Percentiles rank a stretch among this genome's conserved stretches.
phyloP scores from a whole-genome alignment of 2,329 filamentous ascomycete genomes.

The Tolypocladium ophioglossoides region DNA sequence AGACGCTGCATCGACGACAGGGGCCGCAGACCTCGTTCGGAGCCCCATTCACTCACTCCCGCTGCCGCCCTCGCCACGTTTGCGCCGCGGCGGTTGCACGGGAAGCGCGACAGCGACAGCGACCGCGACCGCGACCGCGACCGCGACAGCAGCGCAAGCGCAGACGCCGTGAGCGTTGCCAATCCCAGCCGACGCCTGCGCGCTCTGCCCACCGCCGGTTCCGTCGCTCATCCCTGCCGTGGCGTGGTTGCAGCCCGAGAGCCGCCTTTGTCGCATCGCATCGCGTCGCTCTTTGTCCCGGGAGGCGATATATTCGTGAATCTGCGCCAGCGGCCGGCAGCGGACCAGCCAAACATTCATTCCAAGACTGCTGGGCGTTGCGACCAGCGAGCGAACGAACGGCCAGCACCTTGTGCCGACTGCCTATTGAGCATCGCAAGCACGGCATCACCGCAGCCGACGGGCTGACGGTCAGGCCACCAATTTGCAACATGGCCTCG shows the following conservation, averaged over 20 bases:
- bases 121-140: not conserved
- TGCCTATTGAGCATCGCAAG: no score
- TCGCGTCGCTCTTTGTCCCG: not conserved
- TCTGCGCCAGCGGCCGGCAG: not conserved
- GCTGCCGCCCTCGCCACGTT: not conserved
- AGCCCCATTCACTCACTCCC: not conserved
- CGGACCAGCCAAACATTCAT: not conserved
- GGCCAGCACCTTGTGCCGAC: not conserved
- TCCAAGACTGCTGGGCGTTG: not conserved
- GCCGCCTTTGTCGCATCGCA: not conserved
- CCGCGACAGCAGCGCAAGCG: not conserved
- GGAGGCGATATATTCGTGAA: not conserved
- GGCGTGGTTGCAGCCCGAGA: not conserved
- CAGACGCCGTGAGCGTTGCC: no score
- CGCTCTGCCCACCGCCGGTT: not conserved
- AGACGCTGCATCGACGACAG: not conserved
- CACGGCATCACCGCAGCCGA: not conserved
- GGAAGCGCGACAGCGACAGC: not conserved
- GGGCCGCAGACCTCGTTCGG: not conserved
- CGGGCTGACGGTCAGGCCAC: not conserved
- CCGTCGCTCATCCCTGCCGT: not conserved
- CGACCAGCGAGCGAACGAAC: not conserved
- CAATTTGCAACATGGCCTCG: not conserved
- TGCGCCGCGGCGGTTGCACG: not conserved
- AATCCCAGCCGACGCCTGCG: not conserved